These are phyloP conservation scores for Fusarium sterilihyphosum DNA, from an alignment of 2,329 filamentous ascomycete species.

Conservation along the genomic window DNA sequence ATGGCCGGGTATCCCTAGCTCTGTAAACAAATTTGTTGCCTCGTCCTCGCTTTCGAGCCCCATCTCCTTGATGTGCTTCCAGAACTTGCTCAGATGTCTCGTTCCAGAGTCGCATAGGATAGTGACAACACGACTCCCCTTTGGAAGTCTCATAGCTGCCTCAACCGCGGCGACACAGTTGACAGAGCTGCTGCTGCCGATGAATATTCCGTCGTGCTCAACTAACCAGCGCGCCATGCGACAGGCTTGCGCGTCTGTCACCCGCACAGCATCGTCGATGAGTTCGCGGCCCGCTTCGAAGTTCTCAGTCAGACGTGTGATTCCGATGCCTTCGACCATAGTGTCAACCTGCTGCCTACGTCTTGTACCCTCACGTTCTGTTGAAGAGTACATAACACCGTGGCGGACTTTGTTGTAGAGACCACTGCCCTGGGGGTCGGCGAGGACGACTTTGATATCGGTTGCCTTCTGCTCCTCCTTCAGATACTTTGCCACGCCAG, in stretches of 20 bases:
- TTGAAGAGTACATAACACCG: slow-evolving; percentile 93
- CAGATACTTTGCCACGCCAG: slow-evolving; percentile 84
- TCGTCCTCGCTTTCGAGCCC: slow-evolving; percentile 64
- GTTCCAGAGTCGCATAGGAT: slow-evolving; percentile 88
- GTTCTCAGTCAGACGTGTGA: slow-evolving; percentile 94
- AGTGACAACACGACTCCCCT: slow-evolving; percentile 77
- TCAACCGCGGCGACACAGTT: slow-evolving; percentile 87
- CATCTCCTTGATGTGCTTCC: slow-evolving; percentile 76
- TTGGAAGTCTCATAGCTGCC: slow-evolving; percentile 70
- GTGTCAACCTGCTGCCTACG: slow-evolving; percentile 92
- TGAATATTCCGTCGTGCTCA: slow-evolving; percentile 93
- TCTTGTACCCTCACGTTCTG: slow-evolving; percentile 90
- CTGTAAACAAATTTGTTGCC: slow-evolving; percentile 58
- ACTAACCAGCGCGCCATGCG: slow-evolving; percentile 97
- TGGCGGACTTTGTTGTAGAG: slow-evolving; percentile 91
- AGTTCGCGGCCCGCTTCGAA: slow-evolving; percentile 88
- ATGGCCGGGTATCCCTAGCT: slow-evolving; percentile 56
- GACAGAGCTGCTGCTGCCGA: slow-evolving; percentile 94
- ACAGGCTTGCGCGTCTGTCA: slow-evolving; percentile 88
- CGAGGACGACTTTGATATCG: slow-evolving; percentile 77
- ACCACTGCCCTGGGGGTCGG: slow-evolving; percentile 93
- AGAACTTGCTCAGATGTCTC: slow-evolving; percentile 85
- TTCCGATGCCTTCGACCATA: slow-evolving; percentile 94
- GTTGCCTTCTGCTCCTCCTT: slow-evolving; percentile 74
- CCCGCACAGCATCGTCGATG: slow-evolving; percentile 88